Conservation (phyloP, 2,329 filamentous ascomycete genomes). For the Sporothrix protearum region DNA sequence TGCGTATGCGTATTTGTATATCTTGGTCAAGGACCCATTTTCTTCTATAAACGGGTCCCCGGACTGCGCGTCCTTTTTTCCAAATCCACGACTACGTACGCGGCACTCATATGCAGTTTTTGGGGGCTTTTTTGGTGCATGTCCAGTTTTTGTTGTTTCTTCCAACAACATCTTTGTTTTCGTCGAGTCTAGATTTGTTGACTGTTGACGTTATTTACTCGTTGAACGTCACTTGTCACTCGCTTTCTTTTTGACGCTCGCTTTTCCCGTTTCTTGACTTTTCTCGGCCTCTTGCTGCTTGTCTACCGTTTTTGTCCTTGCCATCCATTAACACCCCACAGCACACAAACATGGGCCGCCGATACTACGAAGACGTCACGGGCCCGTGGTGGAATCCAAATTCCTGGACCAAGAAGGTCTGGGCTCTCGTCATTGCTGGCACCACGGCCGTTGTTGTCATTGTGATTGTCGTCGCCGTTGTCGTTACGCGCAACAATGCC, state of each 20-base stretch:
- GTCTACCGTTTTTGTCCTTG: not conserved
- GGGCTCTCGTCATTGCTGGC: slow-evolving; percentile 42
- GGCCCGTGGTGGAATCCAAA: slow-evolving; percentile 40
- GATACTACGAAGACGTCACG: slow-evolving; percentile 22
- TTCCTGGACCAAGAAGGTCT: slow-evolving; percentile 53
- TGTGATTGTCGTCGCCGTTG: slow-evolving; percentile 46
- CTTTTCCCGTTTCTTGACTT: not conserved
- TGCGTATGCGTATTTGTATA: too few relatives aligned
- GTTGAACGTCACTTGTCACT: not conserved
- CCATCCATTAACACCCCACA: not conserved
- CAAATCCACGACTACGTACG: not conserved
- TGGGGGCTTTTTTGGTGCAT: too few relatives aligned
- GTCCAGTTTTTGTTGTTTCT: not conserved
- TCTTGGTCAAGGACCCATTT: slow-evolving; percentile 12
- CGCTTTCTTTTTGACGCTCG: not conserved
- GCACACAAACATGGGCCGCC: slow-evolving; percentile 23
- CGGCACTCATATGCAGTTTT: not conserved
- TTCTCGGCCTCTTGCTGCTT: not conserved
- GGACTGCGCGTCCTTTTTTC: not conserved
- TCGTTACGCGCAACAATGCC: slow-evolving; percentile 36
- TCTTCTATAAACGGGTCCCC: slow-evolving; percentile 4
- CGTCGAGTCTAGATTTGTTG: not conserved
- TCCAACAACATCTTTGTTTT: not conserved
- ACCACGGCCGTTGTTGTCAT: slow-evolving; percentile 45
- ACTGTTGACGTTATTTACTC: slow-evolving; percentile 7